Conservation (phyloP, 371 early-diverging fungal species). For the Mucor sp. region DNA sequence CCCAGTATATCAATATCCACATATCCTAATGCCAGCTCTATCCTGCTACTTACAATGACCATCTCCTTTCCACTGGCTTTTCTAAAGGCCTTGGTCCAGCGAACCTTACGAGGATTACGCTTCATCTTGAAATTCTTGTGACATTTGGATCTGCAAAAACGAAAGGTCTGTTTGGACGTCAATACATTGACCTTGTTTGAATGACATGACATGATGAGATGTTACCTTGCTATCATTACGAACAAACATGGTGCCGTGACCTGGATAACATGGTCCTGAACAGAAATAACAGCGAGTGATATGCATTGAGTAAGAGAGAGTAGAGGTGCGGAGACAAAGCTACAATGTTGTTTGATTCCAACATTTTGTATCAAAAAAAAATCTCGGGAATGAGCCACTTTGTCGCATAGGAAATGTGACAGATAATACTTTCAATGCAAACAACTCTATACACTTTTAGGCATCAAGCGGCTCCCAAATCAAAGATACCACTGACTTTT, state of each 20-base stretch:
- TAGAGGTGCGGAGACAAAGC: background rate
- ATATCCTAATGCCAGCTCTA: background rate
- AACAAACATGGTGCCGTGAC: slow-evolving; percentile 99
- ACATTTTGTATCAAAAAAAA: background rate
- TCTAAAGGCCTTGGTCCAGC: slow-evolving; percentile 99
- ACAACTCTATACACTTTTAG: too few species aligned
- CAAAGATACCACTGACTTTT: too few species aligned
- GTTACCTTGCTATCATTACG: slow-evolving; percentile 95
- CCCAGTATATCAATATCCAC: background rate
- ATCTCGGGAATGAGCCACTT: slow-evolving; percentile 1
- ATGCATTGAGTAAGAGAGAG: slow-evolving; percentile 71
- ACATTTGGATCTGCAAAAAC: slow-evolving; percentile 99
- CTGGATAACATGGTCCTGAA: slow-evolving; percentile 98
- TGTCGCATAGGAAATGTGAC: background rate
- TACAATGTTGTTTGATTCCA: background rate
- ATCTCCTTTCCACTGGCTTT: slow-evolving; percentile 98
- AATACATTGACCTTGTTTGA: background rate
- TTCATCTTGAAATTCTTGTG: slow-evolving; percentile 99
- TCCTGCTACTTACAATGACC: slow-evolving; percentile 76
- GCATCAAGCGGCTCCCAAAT: too few species aligned
- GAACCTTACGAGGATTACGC: slow-evolving; percentile 99
- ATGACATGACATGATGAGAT: background rate
- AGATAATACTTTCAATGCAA: background rate
- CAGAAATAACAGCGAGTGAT: slow-evolving; percentile 99
- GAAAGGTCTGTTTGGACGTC: slow-evolving; percentile 67